Conservation (phyloP, 257 asterid species). For the Solanum chilense region DNA sequence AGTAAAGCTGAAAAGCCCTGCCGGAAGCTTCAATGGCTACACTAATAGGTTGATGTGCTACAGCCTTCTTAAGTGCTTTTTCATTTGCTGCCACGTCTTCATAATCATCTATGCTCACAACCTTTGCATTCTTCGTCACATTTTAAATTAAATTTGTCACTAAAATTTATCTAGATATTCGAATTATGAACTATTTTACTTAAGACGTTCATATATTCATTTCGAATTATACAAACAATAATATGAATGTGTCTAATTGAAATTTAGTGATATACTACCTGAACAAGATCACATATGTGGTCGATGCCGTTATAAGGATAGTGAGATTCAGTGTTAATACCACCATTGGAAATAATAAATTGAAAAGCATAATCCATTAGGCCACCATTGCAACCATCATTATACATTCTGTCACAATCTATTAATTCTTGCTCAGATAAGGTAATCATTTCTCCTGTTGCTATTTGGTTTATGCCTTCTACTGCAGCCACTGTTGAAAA, state of each 20-base stretch:
- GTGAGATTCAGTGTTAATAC: neutral
- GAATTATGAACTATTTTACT: no score
- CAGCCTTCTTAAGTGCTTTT: neutral
- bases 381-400: slow-evolving; percentile 11
- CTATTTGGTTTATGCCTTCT: slow-evolving; percentile 14
- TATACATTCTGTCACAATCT: slow-evolving; percentile 4
- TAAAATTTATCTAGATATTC: no score
- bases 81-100: neutral
- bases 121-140: neutral
- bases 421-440: slow-evolving; percentile 10
- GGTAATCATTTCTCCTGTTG: neutral
- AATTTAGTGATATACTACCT: neutral
- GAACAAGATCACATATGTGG: neutral
- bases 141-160: neutral
- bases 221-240: no score
- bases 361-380: slow-evolving; percentile 10
- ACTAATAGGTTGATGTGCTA: neutral
- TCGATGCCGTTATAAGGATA: neutral
- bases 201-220: neutral
- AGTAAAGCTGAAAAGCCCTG: neutral
- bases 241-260: neutral
- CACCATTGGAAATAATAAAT: slow-evolving; percentile 1
- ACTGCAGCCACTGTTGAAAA: slow-evolving; percentile 10
- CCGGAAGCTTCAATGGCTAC: neutral
- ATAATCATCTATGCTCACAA: neutral